These are phyloP conservation scores for Chaetomium sp. DNA, from an alignment of 2,329 filamentous ascomycete species.

Conservation along the genomic window DNA sequence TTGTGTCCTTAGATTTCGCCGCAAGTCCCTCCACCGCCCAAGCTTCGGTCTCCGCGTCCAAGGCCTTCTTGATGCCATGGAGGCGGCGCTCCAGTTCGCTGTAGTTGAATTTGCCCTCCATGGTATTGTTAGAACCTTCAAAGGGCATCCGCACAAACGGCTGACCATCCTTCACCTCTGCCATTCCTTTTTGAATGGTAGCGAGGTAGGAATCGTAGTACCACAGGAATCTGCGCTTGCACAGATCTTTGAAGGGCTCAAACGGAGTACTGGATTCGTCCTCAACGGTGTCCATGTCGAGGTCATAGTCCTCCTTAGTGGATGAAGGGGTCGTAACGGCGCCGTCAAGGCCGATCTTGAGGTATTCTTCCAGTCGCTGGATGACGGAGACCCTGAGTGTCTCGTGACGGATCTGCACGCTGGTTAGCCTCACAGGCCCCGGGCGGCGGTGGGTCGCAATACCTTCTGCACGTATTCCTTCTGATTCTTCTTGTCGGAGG, in stretches of 20 bases:
- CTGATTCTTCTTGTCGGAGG: constrained; percentile 72
- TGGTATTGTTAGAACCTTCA: constrained; percentile 72
- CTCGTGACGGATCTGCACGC: constrained; percentile 79
- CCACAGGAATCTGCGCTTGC: constrained; percentile 92
- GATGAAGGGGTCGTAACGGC: constrained; percentile 41
- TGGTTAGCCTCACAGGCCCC: constrained; percentile 22
- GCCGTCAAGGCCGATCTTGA: constrained; percentile 63
- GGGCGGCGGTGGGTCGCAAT: constrained; percentile 18
- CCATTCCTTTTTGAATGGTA: constrained; percentile 66
- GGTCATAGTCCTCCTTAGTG: constrained; percentile 46
- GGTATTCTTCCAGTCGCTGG: constrained; percentile 77
- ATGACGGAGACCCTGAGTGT: constrained; percentile 84
- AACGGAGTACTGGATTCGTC: constrained; percentile 62
- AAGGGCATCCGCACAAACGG: constrained; percentile 85
- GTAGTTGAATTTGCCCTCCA: constrained; percentile 88
- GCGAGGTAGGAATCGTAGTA: constrained; percentile 87
- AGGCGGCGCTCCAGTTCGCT: constrained; percentile 70
- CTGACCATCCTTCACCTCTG: constrained; percentile 64
- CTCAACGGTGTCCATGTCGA: constrained; percentile 53
- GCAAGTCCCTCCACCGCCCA: constrained; percentile 73
- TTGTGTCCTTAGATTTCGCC: constrained; percentile 65
- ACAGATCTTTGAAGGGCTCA: constrained; percentile 86
- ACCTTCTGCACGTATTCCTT: constrained; percentile 79
- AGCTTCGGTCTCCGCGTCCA: constrained; percentile 69
- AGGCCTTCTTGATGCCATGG: constrained; percentile 64